phyloP scores from a whole-genome alignment of 176 grass and related monocot species.

The Cymbopogon citratus region DNA sequence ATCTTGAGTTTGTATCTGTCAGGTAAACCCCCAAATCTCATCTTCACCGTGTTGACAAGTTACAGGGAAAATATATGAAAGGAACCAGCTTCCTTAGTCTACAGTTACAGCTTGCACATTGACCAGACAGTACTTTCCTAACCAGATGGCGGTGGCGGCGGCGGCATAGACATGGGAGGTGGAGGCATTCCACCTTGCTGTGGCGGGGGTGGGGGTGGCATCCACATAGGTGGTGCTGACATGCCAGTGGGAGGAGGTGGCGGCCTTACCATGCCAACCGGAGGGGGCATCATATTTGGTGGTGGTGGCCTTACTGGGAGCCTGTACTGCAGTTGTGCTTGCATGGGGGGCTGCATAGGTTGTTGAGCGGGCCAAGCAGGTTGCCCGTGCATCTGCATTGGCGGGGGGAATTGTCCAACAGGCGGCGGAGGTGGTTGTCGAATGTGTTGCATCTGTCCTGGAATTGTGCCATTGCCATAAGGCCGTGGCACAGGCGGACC shows the following conservation, averaged over 20 bases:
- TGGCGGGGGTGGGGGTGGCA: constrained; percentile 53
- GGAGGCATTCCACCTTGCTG: constrained; percentile 54
- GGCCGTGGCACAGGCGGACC: constrained; percentile 46
- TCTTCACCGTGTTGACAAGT: constrained; percentile 8
- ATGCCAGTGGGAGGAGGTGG: constrained; percentile 40
- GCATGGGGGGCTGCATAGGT: constrained; percentile 26
- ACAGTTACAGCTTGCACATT: constrained; percentile 25
- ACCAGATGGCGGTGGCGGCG: constrained; percentile 33
- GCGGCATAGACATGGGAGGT: constrained; percentile 48
- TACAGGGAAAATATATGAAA: constrained; percentile 24
- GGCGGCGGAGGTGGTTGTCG: constrained; percentile 43
- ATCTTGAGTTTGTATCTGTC: neutral
- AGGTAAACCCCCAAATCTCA: neutral
- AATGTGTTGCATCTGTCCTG: constrained; percentile 35
- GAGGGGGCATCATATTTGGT: constrained; percentile 68
- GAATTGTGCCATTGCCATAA: constrained; percentile 60
- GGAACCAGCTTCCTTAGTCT: constrained; percentile 23
- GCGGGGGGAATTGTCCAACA: constrained; percentile 64
- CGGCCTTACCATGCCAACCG: constrained; percentile 66
- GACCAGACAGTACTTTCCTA: neutral
- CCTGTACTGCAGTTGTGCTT: constrained; percentile 42
- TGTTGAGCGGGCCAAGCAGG: constrained; percentile 58
- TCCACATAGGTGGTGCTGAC: constrained; percentile 59
- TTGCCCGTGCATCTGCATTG: constrained; percentile 66
- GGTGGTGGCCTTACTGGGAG: constrained; percentile 39